These are phyloP conservation scores for Hibiscus trionum DNA, from an alignment of 345 rosid genomes.

Conservation along the genomic window DNA sequence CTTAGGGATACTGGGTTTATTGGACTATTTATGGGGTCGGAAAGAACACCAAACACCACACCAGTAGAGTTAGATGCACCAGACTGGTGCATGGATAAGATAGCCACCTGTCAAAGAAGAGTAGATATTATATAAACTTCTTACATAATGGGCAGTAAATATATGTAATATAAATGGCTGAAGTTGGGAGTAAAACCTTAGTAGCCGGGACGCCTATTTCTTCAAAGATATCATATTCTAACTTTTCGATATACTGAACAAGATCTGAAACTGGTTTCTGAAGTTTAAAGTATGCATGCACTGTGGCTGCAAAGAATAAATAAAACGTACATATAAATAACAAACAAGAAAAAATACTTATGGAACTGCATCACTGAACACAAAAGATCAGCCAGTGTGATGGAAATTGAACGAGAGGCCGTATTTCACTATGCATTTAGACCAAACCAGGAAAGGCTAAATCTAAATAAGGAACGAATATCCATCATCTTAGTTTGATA, in stretches of 20 bases:
- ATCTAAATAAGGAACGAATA: not conserved
- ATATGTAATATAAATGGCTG: not conserved
- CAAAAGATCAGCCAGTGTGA: not conserved
- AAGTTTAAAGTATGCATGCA: slow-evolving; percentile 9
- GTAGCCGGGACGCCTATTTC: slow-evolving; percentile 48
- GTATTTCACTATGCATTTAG: not conserved
- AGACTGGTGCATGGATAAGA: slow-evolving; percentile 64
- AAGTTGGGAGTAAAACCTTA: slow-evolving; percentile 39
- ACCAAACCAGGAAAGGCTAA: not conserved
- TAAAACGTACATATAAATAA: not conserved
- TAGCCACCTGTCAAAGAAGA: slow-evolving; percentile 53
- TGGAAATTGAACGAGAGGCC: not conserved
- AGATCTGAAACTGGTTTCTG: slow-evolving; percentile 13
- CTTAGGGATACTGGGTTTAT: slow-evolving; percentile 36
- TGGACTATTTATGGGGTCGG: slow-evolving; percentile 33
- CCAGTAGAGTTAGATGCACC: slow-evolving; percentile 42
- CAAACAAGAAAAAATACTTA: not conserved
- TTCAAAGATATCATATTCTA: slow-evolving; percentile 36
- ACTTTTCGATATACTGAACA: slow-evolving; percentile 6
- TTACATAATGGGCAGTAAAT: not conserved
- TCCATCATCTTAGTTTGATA: not conserved
- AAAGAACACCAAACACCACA: slow-evolving; percentile 65
- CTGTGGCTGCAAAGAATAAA: slow-evolving; percentile 12
- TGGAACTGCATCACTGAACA: not conserved
- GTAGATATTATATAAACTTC: slow-evolving; percentile 9